Percentiles rank a stretch among this genome's conserved stretches.
Conservation (phyloP, 768 basidiomycete genomes). For the Lactifluus subvellereus region DNA sequence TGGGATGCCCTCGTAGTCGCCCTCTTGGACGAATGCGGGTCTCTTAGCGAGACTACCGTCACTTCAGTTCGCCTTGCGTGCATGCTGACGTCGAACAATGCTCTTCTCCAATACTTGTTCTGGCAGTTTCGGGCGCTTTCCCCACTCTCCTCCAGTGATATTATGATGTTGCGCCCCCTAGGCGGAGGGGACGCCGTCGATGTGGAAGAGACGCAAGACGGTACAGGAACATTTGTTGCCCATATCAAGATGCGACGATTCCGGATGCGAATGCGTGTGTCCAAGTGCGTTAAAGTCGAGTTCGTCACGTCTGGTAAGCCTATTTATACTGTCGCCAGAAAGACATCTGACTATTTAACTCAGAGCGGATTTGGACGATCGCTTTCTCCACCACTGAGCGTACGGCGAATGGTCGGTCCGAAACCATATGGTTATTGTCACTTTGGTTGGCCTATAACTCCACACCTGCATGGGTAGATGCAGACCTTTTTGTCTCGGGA, state of each 20-base stretch:
- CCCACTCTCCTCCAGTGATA: conserved; percentile 47
- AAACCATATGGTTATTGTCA: conserved; percentile 36
- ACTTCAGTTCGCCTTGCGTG: conserved; percentile 60
- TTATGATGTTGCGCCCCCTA: conserved; percentile 34
- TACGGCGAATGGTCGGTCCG: conserved; percentile 9
- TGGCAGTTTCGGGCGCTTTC: conserved; percentile 43
- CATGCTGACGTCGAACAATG: conserved; percentile 53
- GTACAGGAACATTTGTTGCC: conserved; percentile 45
- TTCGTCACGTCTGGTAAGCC: conserved; percentile 55
- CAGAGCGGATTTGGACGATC: conserved; percentile 56
- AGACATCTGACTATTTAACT: background rate
- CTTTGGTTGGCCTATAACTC: conserved; percentile 51
- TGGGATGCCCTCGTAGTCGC: conserved; percentile 40
- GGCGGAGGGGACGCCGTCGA: conserved; percentile 50
- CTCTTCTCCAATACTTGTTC: conserved; percentile 53
- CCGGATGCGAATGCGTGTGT: conserved; percentile 63
- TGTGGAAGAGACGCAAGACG: conserved; percentile 37
- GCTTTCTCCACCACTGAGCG: conserved; percentile 33
- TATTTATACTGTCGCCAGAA: background rate
- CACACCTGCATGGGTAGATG: conserved; percentile 53
- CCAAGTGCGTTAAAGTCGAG: conserved; percentile 49
- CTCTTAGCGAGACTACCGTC: conserved; percentile 32
- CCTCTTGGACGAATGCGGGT: conserved; percentile 38
- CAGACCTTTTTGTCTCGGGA: conserved; percentile 41
- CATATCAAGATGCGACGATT: conserved; percentile 51